Evolutionary conservation across 352 stramenopile genomes (phyloP), one percentile per base, ranked within the genome.

Genomic region (Aphanomyces invadans): DNA sequence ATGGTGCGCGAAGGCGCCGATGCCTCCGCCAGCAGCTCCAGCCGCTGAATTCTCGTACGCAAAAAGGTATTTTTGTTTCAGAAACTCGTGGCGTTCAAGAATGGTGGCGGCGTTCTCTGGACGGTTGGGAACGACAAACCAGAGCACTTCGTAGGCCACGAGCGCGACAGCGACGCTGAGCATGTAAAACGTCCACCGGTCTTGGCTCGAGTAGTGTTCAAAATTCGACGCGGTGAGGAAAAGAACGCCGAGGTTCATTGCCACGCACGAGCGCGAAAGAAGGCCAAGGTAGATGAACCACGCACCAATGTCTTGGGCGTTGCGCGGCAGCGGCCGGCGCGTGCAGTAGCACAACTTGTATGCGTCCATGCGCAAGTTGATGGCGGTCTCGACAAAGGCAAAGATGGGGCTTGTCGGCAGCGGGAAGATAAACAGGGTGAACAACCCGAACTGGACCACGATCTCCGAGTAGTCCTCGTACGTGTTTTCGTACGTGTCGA

Each of bases 1-100:
- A 21, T 57, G 21, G 1, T 57, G 44, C 9, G 38, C 38, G 17
- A 17, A 17, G 38, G 17, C 38, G 38, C 9, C 38, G 38, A 9
- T 45, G 38, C 38, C 38, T 45, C 17, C 38, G 38, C n/a, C n/a
- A n/a, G n/a, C n/a, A n/a, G n/a, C n/a, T n/a, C n/a, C n/a, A n/a
- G n/a, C n/a, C n/a, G n/a, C n/a, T n/a, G n/a, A 36, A 17, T 36
- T 70, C 2, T 59, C 56, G 26, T 62, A 23, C 36, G 68, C 65
- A 25, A 66, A 45, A 0, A 87, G 76, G 67, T 84, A 87, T 17
- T 77, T 77, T 48, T 83, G 74, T 0, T 78, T 51, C 0, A 85
- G 38, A 36, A 82, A 87, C 1, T 55, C 45, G 32, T 81, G 80
- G 0, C 79, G 76, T 11, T 68, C 71, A 9, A 68, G 61, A 7